Base-by-base conservation (phyloP, 495 filamentous ascomycete genomes). In the Amphirosellinia nigrospora region DNA sequence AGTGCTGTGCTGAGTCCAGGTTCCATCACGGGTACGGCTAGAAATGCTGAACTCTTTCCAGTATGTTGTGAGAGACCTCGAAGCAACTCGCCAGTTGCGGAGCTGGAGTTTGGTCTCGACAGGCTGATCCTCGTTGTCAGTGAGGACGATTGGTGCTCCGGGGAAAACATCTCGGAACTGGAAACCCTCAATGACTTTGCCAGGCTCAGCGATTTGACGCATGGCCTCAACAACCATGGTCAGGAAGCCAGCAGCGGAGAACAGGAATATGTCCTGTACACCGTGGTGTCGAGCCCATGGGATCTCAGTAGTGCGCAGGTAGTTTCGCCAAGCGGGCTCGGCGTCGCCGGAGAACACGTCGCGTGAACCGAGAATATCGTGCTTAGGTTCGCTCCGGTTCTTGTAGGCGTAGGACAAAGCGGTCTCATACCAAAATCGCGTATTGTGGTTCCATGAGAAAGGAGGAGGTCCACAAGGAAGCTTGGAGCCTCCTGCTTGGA, bases 221-320 rank as follows among this genome's bases (percentile, higher is more conserved):
- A 82, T 75, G 0, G 85, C 86, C 69, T 88, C 85, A 11, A 82
- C 77, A 3, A 73, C 79, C 83, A 87, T 86, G 10, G 78, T 73
- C 0, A 86, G 73, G 50, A 84, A 84, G 0, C 81, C 82, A 13
- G 85, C 81, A 23, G 72, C 75, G 0, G 86, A 84, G 62, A 84
- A 86, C 1, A 87, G 56, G 23, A 85, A 80, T 19, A 82, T 79
- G 9, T 69, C 70, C 0, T 70, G 69, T 50, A 77, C 76, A 38
- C 65, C 78, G 65, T 87, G 82, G 66, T 85, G 79, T 39, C 72
- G 45, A 8, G 86, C 64, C 85, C 85, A 87, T 6, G 83, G 83
- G 6, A 81, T 71, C 52, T 85, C 77, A 3, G 69, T 63, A 4
- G 79, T 65, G 9, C 77, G 70, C 13, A 86, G 66, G 28, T 77